Conservation (phyloP, 345 rosid species). For the Jatropha curcas region DNA sequence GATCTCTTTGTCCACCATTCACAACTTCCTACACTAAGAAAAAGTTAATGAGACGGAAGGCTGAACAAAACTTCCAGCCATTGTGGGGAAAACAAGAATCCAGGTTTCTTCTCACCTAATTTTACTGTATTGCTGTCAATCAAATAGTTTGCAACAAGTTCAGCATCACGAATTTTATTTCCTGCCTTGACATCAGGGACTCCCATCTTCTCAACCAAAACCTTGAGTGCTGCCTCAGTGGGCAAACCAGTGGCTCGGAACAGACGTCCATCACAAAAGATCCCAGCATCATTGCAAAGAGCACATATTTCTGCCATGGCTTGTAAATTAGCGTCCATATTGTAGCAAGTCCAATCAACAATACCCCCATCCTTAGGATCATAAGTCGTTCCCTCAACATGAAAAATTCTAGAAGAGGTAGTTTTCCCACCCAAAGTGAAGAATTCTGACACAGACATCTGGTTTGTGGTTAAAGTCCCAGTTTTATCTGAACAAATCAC, state of each 20-base stretch:
- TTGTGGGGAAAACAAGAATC: neutral
- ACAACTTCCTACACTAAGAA: constrained; percentile 52
- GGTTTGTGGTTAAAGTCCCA: constrained; percentile 90
- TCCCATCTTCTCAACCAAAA: constrained; percentile 92
- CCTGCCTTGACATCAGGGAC: constrained; percentile 56
- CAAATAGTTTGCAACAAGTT: constrained; percentile 59
- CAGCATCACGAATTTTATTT: constrained; percentile 47
- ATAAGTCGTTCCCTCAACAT: constrained; percentile 90
- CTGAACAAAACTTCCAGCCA: constrained; percentile 1
- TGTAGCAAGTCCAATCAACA: constrained; percentile 76
- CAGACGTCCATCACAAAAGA: constrained; percentile 65
- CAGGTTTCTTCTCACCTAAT: constrained; percentile 47
- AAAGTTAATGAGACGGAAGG: constrained; percentile 10
- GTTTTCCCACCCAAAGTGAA: constrained; percentile 75
- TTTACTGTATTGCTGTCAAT: constrained; percentile 59
- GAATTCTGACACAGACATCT: constrained; percentile 84
- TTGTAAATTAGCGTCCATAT: constrained; percentile 88
- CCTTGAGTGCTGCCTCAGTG: constrained; percentile 94
- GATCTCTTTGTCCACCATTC: constrained; percentile 81
- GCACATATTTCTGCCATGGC: constrained; percentile 83
- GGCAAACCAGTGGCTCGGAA: constrained; percentile 91
- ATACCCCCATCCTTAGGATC: constrained; percentile 92
- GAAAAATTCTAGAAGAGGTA: constrained; percentile 50
- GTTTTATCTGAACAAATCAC: constrained; percentile 97
- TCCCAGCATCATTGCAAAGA: constrained; percentile 85